Conservation (phyloP, 2,329 filamentous ascomycete genomes). For the Geosmithia flava region DNA sequence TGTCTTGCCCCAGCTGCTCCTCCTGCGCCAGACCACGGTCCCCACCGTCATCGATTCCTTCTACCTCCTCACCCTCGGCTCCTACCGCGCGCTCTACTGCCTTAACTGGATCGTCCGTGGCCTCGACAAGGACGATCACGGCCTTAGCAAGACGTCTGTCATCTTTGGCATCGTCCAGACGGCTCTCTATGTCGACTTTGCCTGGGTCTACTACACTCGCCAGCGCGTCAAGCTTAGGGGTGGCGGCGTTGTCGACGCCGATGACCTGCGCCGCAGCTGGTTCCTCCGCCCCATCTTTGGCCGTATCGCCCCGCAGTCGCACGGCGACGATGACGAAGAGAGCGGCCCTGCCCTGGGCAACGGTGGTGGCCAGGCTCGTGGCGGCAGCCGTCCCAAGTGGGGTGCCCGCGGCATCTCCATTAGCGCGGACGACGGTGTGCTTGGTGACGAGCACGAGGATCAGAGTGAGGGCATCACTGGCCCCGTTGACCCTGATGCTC, state of each 20-base stretch:
- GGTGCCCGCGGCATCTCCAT: slow-evolving; percentile 53
- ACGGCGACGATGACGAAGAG: slow-evolving; percentile 42
- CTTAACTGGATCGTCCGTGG: slow-evolving; percentile 77
- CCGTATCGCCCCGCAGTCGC: slow-evolving; percentile 20
- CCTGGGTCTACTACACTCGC: slow-evolving; percentile 90
- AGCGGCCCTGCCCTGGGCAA: slow-evolving; percentile 34
- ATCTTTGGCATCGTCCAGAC: slow-evolving; percentile 87
- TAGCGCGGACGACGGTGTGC: slow-evolving; percentile 49
- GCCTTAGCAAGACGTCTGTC: slow-evolving; percentile 60
- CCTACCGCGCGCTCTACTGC: slow-evolving; percentile 81
- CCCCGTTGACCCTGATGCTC: slow-evolving; percentile 46
- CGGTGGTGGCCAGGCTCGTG: slow-evolving; percentile 13
- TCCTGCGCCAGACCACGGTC: slow-evolving; percentile 87
- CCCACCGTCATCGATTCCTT: slow-evolving; percentile 96
- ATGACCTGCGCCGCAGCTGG: slow-evolving; percentile 79
- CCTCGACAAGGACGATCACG: slow-evolving; percentile 42
- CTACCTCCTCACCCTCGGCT: slow-evolving; percentile 78
- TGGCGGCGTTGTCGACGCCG: slow-evolving; percentile 79
- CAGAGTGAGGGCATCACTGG: slow-evolving; percentile 30
- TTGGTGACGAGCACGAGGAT: slow-evolving; percentile 32
- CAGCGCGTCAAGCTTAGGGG: slow-evolving; percentile 85
- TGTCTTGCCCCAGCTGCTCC: slow-evolving; percentile 79
- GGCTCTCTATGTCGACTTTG: slow-evolving; percentile 82
- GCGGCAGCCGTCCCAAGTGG: slow-evolving; percentile 39
- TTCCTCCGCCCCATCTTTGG: slow-evolving; percentile 70